These are phyloP conservation scores for Pyrenochaeta sp. DNA, from an alignment of 2,329 filamentous ascomycete genomes.

Conservation along the genomic window DNA sequence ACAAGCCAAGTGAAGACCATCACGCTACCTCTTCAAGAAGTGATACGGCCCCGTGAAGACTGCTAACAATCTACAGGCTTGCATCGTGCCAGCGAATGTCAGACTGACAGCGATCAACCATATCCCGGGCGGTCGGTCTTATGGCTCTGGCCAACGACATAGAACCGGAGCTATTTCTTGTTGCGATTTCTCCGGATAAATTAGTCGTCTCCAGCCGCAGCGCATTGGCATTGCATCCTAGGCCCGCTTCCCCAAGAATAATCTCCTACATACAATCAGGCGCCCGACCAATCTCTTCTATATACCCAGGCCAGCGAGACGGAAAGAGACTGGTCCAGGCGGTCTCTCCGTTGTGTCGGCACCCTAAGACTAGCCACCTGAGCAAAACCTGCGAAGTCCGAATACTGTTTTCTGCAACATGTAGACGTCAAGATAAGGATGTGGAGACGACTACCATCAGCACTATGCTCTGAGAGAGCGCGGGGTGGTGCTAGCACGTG, in stretches of 20 bases:
- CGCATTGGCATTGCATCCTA: background rate
- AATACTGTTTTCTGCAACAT: background rate
- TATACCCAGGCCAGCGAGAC: background rate
- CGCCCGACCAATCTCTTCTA: background rate
- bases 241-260: background rate
- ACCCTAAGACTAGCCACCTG: background rate
- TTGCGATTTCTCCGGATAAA: background rate
- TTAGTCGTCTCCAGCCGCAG: background rate
- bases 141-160: background rate
- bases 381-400: background rate
- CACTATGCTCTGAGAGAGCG: background rate
- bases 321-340: background rate
- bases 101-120: background rate
- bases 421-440: background rate
- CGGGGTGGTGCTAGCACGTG: slow-evolving; percentile 9
- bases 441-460: background rate
- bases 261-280: background rate
- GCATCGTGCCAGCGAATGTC: background rate
- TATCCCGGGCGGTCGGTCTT: background rate
- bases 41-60: background rate
- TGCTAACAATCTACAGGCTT: background rate
- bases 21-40: too few relatives aligned
- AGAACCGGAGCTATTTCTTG: background rate
- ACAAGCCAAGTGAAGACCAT: too few relatives aligned
- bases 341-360: background rate